Evolutionary conservation across 306 rosid species (phyloP).

Genomic region (Casuarina glauca): DNA sequence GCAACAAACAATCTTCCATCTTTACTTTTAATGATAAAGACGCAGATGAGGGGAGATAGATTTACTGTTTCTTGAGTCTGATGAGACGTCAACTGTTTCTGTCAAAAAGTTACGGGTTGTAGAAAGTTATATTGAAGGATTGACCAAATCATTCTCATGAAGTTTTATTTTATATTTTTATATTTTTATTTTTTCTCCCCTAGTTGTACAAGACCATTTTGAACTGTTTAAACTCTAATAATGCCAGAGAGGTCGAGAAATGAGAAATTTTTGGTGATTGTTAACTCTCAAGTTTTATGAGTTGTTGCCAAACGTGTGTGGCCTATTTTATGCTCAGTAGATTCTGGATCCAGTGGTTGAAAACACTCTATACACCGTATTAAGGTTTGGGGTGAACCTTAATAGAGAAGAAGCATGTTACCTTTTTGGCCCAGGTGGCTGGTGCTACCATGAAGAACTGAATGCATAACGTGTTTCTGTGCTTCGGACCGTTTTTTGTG

Average conservation of each 20-base stretch:
- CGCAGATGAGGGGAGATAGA: neutral
- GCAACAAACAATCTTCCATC: neutral
- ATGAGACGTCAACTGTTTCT: neutral
- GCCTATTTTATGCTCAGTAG: neutral
- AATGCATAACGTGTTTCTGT: slow-evolving; percentile 10
- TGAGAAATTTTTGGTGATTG: neutral
- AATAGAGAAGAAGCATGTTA: neutral
- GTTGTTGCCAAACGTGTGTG: neutral
- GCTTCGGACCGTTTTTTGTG: neutral
- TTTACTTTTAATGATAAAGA: neutral
- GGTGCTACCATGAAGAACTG: neutral
- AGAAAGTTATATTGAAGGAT: neutral
- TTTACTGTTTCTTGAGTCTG: neutral
- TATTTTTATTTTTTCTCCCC: neutral
- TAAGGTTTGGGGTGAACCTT: neutral
- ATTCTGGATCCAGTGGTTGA: neutral
- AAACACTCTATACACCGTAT: neutral
- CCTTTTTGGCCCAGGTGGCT: neutral
- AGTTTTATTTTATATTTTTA: neutral
- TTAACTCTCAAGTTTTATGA: neutral
- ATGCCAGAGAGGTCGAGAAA: too few species aligned
- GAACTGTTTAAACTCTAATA: neutral
- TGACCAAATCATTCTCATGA: neutral
- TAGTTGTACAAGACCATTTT: neutral
- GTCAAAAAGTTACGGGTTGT: neutral